Conservation (phyloP, 441 rosid genomes). For the Arabidopsis lyrata region DNA sequence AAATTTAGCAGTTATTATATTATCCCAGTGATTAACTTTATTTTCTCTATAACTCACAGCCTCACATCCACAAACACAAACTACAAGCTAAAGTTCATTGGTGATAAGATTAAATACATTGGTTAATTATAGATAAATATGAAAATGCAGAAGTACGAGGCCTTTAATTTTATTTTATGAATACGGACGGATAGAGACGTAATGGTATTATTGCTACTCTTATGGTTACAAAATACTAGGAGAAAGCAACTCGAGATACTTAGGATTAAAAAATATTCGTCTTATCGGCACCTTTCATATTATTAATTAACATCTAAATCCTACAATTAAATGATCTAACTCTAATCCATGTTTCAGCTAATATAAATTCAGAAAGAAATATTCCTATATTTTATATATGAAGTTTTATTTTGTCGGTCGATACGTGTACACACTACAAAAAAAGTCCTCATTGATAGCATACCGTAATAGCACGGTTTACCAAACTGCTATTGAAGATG, state of each 20-base stretch:
- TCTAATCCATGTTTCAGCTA: not conserved
- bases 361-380: slow-evolving; percentile 4
- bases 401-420: slow-evolving; percentile 15
- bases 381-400: not conserved
- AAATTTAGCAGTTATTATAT: not conserved
- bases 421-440: too few relatives aligned
- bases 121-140: too few relatives aligned
- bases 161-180: slow-evolving; percentile 4
- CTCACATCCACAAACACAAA: slow-evolving; percentile 10
- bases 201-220: slow-evolving; percentile 10
- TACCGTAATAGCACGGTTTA: too few relatives aligned
- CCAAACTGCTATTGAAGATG: too few relatives aligned
- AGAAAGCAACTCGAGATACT: slow-evolving; percentile 33
- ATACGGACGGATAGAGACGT: slow-evolving; percentile 34
- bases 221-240: slow-evolving; percentile 23
- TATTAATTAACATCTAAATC: slow-evolving; percentile 2
- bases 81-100: not conserved
- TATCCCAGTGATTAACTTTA: not conserved
- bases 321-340: slow-evolving; percentile 14
- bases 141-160: not conserved
- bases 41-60: not conserved
- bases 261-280: slow-evolving; percentile 11
- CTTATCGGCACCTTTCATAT: slow-evolving; percentile 10
- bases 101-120: not conserved
- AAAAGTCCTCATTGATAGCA: too few relatives aligned